These are phyloP conservation scores for Tolypocladium tundrense DNA, from an alignment of 2,329 filamentous ascomycete species.

Conservation along the genomic window DNA sequence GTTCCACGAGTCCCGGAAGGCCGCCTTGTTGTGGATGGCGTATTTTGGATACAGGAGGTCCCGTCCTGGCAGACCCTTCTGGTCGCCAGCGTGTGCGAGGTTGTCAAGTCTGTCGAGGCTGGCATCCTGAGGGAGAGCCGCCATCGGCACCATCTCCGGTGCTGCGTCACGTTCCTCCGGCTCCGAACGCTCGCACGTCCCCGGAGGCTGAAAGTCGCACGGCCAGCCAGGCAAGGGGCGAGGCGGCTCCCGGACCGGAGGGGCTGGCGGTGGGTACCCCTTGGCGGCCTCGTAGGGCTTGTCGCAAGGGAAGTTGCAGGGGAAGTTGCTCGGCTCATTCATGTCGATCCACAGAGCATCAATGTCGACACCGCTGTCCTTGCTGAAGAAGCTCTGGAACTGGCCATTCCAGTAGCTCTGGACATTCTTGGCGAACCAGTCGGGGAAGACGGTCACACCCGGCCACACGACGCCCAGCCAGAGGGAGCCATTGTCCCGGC, in stretches of 20 bases:
- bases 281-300: slow-evolving; percentile 13
- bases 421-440: slow-evolving; percentile 63
- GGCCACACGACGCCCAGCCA: slow-evolving; percentile 67
- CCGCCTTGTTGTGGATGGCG: slow-evolving; percentile 62
- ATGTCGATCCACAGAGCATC: slow-evolving; percentile 73
- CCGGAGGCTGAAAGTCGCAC: slow-evolving; percentile 18
- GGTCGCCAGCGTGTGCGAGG: slow-evolving; percentile 35
- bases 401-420: slow-evolving; percentile 61
- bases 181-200: slow-evolving; percentile 7
- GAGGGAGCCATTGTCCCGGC: slow-evolving; percentile 42
- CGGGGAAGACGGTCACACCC: slow-evolving; percentile 60
- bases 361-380: slow-evolving; percentile 57
- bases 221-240: slow-evolving; percentile 60
- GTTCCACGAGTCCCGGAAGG: slow-evolving; percentile 23
- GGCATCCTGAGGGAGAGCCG: neutral
- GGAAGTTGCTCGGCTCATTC: slow-evolving; percentile 34
- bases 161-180: slow-evolving; percentile 1
- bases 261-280: slow-evolving; percentile 49
- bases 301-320: slow-evolving; percentile 17
- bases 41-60: slow-evolving; percentile 69
- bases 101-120: slow-evolving; percentile 1
- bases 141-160: neutral
- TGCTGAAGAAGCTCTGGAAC: slow-evolving; percentile 54
- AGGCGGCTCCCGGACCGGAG: slow-evolving; percentile 52
- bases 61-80: slow-evolving; percentile 30